Conservation (phyloP, 441 rosid species). For the Erysimum pusillum region DNA sequence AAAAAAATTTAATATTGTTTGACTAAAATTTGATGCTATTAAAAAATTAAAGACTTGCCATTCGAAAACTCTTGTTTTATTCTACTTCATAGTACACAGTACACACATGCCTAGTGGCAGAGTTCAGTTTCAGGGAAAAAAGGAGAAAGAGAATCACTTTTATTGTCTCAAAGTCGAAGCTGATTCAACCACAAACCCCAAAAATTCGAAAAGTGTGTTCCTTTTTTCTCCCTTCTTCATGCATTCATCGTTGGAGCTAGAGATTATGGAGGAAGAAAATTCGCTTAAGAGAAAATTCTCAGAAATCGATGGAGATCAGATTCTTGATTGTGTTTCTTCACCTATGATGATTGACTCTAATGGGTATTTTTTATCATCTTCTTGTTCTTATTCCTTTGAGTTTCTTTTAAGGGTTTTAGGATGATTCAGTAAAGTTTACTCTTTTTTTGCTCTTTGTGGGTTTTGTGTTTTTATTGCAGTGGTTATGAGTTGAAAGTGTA, state of each 20-base stretch:
- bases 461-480: conserved; percentile 1
- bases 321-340: conserved; percentile 25
- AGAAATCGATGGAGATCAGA: conserved; percentile 49
- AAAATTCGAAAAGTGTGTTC: conserved; percentile 3
- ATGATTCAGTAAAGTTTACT: conserved; percentile 22
- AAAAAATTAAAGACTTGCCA: no score
- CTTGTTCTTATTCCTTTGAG: conserved; percentile 2
- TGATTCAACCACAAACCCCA: conserved; percentile 3
- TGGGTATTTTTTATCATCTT: conserved; percentile 50
- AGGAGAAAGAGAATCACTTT: not conserved
- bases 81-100: no score
- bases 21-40: no score
- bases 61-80: no score
- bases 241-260: conserved; percentile 43
- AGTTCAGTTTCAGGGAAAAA: not conserved
- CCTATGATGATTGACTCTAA: conserved; percentile 50
- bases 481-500: conserved; percentile 62
- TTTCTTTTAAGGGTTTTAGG: not conserved
- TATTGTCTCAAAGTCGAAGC: not conserved
- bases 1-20: no score
- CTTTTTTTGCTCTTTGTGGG: conserved; percentile 44
- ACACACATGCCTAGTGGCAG: not conserved
- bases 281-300: conserved; percentile 56
- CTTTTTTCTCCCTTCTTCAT: conserved; percentile 30
- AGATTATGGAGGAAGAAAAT: conserved; percentile 29